These are phyloP conservation scores for Xerocomus amazonicus DNA, from an alignment of 1,284 basidiomycete species.

Conservation along the genomic window DNA sequence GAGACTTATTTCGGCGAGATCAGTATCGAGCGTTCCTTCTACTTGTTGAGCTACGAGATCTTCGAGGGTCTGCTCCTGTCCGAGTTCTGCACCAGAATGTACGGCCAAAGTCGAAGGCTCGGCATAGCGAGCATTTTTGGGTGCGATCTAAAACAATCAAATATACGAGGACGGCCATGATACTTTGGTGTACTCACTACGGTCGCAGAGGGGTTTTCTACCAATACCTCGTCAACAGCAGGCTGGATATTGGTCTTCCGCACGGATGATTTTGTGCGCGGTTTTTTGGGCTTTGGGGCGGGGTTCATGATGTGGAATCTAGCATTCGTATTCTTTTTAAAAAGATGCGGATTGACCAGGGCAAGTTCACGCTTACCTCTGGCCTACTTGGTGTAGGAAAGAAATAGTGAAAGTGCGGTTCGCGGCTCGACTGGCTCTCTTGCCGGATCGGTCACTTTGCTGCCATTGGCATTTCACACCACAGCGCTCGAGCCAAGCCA, in stretches of 20 bases:
- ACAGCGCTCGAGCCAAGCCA: too few relatives aligned
- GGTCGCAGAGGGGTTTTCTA: conserved; percentile 21
- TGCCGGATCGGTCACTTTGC: conserved; percentile 19
- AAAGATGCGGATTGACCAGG: neutral
- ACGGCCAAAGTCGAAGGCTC: conserved; percentile 61
- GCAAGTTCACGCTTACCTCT: conserved; percentile 5
- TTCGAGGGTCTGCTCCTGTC: conserved; percentile 56
- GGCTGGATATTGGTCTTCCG: conserved; percentile 39
- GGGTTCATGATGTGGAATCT: conserved; percentile 35
- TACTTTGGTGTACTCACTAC: conserved; percentile 13
- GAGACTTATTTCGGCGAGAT: conserved; percentile 85
- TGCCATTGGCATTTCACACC: neutral
- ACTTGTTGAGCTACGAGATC: conserved; percentile 47
- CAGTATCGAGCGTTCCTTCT: conserved; percentile 74
- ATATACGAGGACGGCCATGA: neutral
- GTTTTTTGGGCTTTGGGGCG: conserved; percentile 48
- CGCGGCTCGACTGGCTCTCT: conserved; percentile 1
- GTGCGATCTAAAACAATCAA: conserved; percentile 34
- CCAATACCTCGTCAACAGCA: conserved; percentile 21
- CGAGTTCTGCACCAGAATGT: conserved; percentile 59
- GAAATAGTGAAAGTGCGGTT: neutral
- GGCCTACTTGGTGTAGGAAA: neutral
- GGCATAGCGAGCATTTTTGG: conserved; percentile 56
- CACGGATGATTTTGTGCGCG: conserved; percentile 49
- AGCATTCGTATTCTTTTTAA: neutral